Base-by-base conservation (phyloP, 768 basidiomycete species). In the Strobilomyces echinocephalus region DNA sequence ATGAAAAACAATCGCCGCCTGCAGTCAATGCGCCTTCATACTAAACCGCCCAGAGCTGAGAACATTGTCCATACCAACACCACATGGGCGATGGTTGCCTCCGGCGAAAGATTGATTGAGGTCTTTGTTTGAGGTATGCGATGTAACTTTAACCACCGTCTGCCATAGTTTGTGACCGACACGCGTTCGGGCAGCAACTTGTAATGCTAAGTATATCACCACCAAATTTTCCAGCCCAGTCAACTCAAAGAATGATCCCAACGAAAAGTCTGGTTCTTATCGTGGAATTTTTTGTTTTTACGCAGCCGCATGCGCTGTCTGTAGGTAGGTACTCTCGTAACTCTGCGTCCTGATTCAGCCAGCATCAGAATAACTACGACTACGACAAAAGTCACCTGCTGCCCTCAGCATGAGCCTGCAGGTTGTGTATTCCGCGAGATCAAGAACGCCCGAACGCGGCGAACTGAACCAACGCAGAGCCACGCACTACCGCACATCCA, bases 91-190 rank as follows among this genome's bases (percentile, higher is more conserved):
- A 46, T 50, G 33, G 48, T 38, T 53, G 58, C 55, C 63, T 68
- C 61, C 55, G 51, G 65, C 71, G 75, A 68, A 46, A 76, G 63
- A 76, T 44, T 44, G 59, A 66, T n/a, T 43, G 52, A 53, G 46
- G 75, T 84, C 83, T 79, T 80, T 70, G 86, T 88, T 88, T 88
- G 87, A 88, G 83, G 87, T 71, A 71, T 73, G 75, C 75, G 71
- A 79, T 75, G 80, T 74, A 38, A 42, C 46, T 60, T 50, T 55
- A 28, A 78, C 79, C 79, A 76, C 72, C 72, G 72, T 75, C 74
- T 79, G 83, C 83, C 81, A 88, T 88, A 86, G 78, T 67, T 64
- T 71, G 65, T 34, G 72, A 72, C 69, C 53, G 8, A 72, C 69
- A 10, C 21, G n/a, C n/a, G 30, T 45, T 42, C 28, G 14, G 21